Evolutionary conservation across 345 rosid genomes (phyloP).

Genomic region (Sonneratia caseolaris): DNA sequence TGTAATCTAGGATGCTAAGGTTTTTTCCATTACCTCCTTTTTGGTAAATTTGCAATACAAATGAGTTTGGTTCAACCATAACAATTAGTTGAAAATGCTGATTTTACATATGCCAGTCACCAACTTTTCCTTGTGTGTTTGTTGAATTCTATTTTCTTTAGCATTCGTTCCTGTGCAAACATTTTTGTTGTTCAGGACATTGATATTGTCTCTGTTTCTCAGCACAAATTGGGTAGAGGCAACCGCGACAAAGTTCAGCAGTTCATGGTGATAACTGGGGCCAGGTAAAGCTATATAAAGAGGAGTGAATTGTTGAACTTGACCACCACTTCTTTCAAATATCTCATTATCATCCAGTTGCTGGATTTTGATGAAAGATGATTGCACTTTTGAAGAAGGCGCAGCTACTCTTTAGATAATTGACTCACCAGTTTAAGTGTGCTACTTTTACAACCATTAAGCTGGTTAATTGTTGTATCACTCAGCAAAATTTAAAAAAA

Average conservation of each 20-base stretch:
- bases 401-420: neutral
- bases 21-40: neutral
- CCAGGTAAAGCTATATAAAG: constrained; percentile 37
- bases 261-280: constrained; percentile 76
- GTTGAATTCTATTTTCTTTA: too few relatives aligned
- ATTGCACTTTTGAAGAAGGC: neutral
- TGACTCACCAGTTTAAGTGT: neutral
- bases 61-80: too few relatives aligned
- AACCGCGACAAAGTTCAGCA: constrained; percentile 90
- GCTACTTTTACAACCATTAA: too few relatives aligned
- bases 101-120: too few relatives aligned
- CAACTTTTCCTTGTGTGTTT: too few relatives aligned
- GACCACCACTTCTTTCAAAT: neutral
- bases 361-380: neutral
- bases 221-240: constrained; percentile 79
- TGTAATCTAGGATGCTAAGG: neutral
- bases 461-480: too few relatives aligned
- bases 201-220: constrained; percentile 6
- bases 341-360: neutral
- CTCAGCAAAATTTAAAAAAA: too few relatives aligned
- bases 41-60: too few relatives aligned
- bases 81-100: too few relatives aligned
- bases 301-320: neutral
- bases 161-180: too few relatives aligned
- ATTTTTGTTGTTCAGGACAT: too few relatives aligned